Evolutionary conservation across 257 asterid species (phyloP).

Genomic region (Primulina eburnea): DNA sequence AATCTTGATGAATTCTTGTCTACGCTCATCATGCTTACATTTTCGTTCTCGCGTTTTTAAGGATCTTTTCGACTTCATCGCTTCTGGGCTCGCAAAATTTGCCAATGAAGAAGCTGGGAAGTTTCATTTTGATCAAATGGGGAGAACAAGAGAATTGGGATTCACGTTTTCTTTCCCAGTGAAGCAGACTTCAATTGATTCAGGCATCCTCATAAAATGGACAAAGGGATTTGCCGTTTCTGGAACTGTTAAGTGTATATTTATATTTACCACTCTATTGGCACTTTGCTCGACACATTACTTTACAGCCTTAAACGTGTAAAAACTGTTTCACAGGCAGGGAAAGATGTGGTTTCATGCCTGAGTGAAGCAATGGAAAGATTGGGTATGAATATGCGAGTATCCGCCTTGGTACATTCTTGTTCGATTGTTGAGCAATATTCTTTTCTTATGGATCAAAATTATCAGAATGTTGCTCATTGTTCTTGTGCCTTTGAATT

Average conservation of each 20-base stretch:
- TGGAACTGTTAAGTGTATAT: constrained; percentile 57
- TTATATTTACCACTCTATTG: constrained; percentile 4
- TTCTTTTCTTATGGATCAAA: not conserved
- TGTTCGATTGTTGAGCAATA: not conserved
- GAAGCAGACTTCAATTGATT: constrained; percentile 66
- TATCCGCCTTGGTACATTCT: constrained; percentile 65
- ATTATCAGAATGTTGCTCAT: constrained; percentile 6
- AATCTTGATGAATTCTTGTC: not conserved
- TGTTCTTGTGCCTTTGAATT: not conserved
- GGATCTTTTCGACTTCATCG: constrained; percentile 83
- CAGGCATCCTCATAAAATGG: constrained; percentile 77
- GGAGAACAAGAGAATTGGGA: constrained; percentile 64
- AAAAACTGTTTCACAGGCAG: constrained; percentile 45
- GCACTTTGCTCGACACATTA: not conserved
- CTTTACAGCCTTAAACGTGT: not conserved
- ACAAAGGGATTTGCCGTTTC: constrained; percentile 76
- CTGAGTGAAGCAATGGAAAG: constrained; percentile 74
- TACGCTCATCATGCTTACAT: not conserved
- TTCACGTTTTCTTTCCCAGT: constrained; percentile 84
- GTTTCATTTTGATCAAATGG: constrained; percentile 37
- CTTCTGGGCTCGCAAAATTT: constrained; percentile 62
- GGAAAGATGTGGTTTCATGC: constrained; percentile 74
- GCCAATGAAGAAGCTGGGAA: constrained; percentile 51
- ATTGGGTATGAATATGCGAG: constrained; percentile 59
- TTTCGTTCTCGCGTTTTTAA: constrained; percentile 14